Evolutionary conservation across 495 filamentous ascomycete species (phyloP), one percentile per base, ranked within the genome.

Genomic region (Trichoderma virens): DNA sequence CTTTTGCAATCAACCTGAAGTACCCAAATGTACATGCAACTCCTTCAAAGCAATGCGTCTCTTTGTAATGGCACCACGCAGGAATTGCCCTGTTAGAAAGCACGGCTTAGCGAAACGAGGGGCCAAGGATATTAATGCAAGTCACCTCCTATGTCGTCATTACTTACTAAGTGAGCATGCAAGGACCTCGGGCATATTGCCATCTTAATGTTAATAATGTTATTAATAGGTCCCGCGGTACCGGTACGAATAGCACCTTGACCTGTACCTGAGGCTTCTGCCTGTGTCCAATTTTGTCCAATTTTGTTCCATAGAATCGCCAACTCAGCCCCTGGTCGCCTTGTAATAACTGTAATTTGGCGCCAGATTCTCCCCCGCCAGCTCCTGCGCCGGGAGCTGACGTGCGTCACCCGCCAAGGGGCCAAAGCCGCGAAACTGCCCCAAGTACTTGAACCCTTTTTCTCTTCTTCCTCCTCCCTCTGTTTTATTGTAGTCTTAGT

Each of bases 341-440:
- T 9, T 30, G 51, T 56, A 56, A 56, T 56, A 28, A 56, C 51
- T 56, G 51, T 56, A 56, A 56, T 56, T 56, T 56, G 23, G 51
- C 13, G 9, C 41, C 3, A 9, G 28, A 28, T 20, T 18, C 51
- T 9, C 51, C 51, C 51, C 51, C 51, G 51, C 51, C 51, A 28
- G 51, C 51, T 56, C 51, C 51, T 56, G 51, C 51, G 11, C 51
- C 9, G 43, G 23, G 51, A 27, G 51, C 51, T 56, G 51, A 56
- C 51, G 51, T 56, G 51, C 51, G 51, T 56, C 51, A 56, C 25
- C 20, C 23, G 43, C 43, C 43, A 20, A 20, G 13, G 23, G 16
- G 43, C 43, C 18, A 47, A 47, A 47, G 43, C 11, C 9, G 41
- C 41, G 16, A 18, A 16, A 20, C 41, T 45, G n/a, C n/a, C n/a